These are phyloP conservation scores for Penicillium oxalicum DNA, from an alignment of 2,329 filamentous ascomycete genomes.

Conservation along the genomic window DNA sequence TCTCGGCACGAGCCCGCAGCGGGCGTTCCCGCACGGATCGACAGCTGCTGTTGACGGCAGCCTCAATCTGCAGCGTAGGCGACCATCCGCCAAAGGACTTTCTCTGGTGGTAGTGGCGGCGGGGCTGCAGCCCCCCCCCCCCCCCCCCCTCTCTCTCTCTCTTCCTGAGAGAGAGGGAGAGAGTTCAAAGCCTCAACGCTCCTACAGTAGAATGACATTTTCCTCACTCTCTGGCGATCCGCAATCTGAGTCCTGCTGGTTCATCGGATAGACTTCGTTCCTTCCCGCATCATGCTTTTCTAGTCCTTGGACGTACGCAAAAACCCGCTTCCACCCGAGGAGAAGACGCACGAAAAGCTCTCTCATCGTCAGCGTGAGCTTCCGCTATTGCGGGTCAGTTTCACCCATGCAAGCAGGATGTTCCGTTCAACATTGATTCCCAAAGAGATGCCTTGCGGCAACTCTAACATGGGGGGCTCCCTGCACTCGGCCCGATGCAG, in stretches of 20 bases:
- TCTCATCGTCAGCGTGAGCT: background rate
- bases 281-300: too few relatives aligned
- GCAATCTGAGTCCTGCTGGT: too few relatives aligned
- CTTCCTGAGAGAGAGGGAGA: too few relatives aligned
- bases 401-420: background rate
- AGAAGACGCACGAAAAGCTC: background rate
- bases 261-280: too few relatives aligned
- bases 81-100: background rate
- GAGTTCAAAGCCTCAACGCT: too few relatives aligned
- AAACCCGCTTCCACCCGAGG: too few relatives aligned
- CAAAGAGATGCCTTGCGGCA: background rate
- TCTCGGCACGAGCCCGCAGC: constrained; percentile 4
- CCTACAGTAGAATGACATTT: too few relatives aligned
- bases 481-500: constrained; percentile 3
- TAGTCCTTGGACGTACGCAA: too few relatives aligned
- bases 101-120: background rate
- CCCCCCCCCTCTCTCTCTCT: too few relatives aligned
- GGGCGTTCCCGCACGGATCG: constrained; percentile 9
- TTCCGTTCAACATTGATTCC: background rate
- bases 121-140: background rate
- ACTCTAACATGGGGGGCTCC: background rate
- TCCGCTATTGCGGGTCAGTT: background rate
- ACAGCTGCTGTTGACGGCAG: constrained; percentile 4
- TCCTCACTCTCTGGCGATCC: too few relatives aligned
- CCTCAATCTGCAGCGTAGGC: constrained; percentile 2